Evolutionary conservation across 805 yeast genomes (phyloP).

Genomic region (Blastobotrys peoriensis): DNA sequence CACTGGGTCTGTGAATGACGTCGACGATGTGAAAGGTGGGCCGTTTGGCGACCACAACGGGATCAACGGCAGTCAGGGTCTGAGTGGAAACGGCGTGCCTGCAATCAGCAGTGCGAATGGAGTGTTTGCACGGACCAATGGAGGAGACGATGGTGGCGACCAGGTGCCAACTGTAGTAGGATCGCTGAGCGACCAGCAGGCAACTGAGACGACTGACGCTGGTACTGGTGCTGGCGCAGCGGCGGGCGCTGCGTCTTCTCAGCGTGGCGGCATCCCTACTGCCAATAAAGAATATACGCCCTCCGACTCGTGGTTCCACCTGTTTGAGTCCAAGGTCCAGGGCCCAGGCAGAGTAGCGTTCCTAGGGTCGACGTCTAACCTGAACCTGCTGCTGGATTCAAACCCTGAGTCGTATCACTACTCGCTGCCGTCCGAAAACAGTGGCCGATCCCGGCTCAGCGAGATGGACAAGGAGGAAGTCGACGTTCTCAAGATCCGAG

Average conservation of each 20-base stretch:
- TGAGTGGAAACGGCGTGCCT: not conserved
- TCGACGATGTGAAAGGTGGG: not conserved
- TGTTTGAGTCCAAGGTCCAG: constrained; percentile 31
- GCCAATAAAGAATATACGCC: not conserved
- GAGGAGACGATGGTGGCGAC: no score
- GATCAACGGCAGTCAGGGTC: not conserved
- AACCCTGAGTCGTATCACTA: constrained; percentile 41
- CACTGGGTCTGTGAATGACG: not conserved
- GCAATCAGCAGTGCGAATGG: no score
- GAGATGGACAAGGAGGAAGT: constrained; percentile 53
- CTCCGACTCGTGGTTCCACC: constrained; percentile 27
- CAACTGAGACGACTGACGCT: no score
- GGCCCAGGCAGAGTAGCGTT: constrained; percentile 37
- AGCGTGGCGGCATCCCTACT: not conserved
- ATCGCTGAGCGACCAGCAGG: no score
- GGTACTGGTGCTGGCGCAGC: not conserved
- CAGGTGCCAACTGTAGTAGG: no score
- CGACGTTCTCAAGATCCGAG: constrained; percentile 55
- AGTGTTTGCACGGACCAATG: no score
- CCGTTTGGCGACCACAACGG: constrained; percentile 2
- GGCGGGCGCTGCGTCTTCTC: not conserved
- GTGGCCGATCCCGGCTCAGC: constrained; percentile 22
- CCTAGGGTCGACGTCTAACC: constrained; percentile 49
- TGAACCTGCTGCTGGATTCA: constrained; percentile 40
- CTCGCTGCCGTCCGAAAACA: constrained; percentile 20